Conservation (phyloP, 2,329 filamentous ascomycete species). For the Thielaviopsis euricoi region DNA sequence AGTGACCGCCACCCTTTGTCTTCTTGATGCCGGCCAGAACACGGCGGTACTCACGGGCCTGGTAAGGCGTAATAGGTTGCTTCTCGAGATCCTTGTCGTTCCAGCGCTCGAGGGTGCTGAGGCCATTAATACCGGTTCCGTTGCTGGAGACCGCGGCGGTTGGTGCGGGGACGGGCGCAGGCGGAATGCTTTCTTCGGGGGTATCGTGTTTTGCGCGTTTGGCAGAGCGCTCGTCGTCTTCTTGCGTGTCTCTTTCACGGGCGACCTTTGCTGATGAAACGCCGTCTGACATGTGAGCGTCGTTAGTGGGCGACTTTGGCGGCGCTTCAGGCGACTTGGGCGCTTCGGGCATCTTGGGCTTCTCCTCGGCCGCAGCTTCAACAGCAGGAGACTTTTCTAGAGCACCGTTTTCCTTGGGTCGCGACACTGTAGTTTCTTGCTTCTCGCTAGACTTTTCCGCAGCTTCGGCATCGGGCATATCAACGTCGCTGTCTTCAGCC, state of each 20-base stretch:
- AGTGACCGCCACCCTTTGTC: slow-evolving; percentile 62
- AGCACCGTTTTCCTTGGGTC: neutral
- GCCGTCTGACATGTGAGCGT: slow-evolving; percentile 23
- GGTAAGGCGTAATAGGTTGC: slow-evolving; percentile 38
- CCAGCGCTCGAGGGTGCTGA: slow-evolving; percentile 23
- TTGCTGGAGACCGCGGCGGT: slow-evolving; percentile 14
- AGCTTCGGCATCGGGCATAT: neutral
- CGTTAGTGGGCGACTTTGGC: slow-evolving; percentile 17
- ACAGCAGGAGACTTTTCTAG: neutral
- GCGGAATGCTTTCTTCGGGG: slow-evolving; percentile 22
- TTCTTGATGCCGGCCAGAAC: slow-evolving; percentile 66
- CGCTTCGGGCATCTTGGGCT: slow-evolving; percentile 1
- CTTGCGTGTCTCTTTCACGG: slow-evolving; percentile 64
- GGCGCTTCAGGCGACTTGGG: slow-evolving; percentile 16
- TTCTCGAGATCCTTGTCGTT: slow-evolving; percentile 27
- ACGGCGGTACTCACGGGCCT: slow-evolving; percentile 46
- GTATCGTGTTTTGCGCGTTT: slow-evolving; percentile 67
- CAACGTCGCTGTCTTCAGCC: neutral
- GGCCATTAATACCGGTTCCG: slow-evolving; percentile 15
- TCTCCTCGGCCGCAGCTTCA: neutral
- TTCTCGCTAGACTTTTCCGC: neutral
- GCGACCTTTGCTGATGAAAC: slow-evolving; percentile 41
- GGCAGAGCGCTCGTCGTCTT: slow-evolving; percentile 46
- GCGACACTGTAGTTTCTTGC: neutral
- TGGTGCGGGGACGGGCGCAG: slow-evolving; percentile 12